Base-by-base conservation (phyloP, 2,329 filamentous ascomycete genomes). In the Metarhizium sp. region DNA sequence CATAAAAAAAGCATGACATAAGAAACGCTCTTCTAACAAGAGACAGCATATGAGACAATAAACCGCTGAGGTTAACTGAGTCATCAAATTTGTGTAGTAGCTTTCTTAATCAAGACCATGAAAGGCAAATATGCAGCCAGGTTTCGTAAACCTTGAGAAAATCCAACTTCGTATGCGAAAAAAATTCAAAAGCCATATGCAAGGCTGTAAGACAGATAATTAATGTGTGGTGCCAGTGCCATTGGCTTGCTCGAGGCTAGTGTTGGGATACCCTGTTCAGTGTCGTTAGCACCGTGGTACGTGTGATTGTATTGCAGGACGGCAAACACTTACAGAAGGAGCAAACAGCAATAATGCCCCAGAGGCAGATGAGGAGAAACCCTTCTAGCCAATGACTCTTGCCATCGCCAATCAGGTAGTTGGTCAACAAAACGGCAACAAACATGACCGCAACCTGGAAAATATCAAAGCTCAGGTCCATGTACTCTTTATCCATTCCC, bases 371-470 rank as follows among this genome's bases (percentile, higher is more conserved):
- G 38, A 94, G 70, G 56, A 92, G 72, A 58, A 84, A 82, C 2
- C 89, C 89, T 69, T 94, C 89, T 0, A 92, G 78, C 74, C 89
- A 94, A 63, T 92, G 90, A 59, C 86, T 91, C 67, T 90, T 83
- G 34, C 90, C 90, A 63, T 95, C 90, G 20, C 86, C 78, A 51
- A 95, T 90, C 47, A 95, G 72, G 67, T 95, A 95, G 67, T 95
- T 95, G 56, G 92, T 88, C 38, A 95, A 78, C 46, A 95, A 81
- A 0, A 90, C 88, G 2, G 89, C 85, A 13, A 94, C 88, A 62
- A 95, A 95, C 45, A 95, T 74, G 45, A 88, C 86, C 25, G 91
- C 87, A 14, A 96, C 85, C 72, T 96, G 90, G 75, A 96, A 96
- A 1, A 85, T 85, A 66, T 95, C 90, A 67, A 96, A 94, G 68